Evolutionary conservation across 257 asterid species (phyloP), one percentile per base, ranked within the genome.

Genomic region (Solanum neorickii): DNA sequence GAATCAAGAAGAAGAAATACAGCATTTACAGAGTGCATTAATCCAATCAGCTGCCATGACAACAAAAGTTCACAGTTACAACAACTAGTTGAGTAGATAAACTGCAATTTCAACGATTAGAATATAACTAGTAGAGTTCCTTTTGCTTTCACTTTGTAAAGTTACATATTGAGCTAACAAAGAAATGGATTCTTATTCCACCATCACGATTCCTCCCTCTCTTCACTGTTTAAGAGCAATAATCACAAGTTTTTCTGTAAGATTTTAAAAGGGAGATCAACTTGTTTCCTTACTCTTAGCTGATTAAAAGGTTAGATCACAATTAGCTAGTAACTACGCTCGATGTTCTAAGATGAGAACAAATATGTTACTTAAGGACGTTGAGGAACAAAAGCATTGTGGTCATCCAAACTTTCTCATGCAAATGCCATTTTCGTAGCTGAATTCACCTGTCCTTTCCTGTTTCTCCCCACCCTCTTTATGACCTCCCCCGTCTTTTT

Each of bases 21-120:
- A 25, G 97, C 98, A 91, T 96, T 96, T n/a, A 94, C 94, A 62
- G 99, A 95, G 70, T 96, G 98, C 98, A 95, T 96, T 89, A 86
- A 88, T 75, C 93, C 98, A 31, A 96, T 92, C 89, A 96, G 89
- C 98, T 95, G 96, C 89, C 86, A 87, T 16, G 41, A 3, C 9
- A 18, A 84, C 70, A 46, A 77, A 37, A 83, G 31, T 31, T 35
- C 29, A 78, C 29, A 11, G 86, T 83, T 59, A 86, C 87, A 21
- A 69, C n/a, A 49, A 74, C 5, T 23, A n/a, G n/a, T 27, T 27
- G 70, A 46, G 49, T 27, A 72, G 37, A 21, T 59, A 16, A 56
- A 70, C 35, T 21, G 52, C 66, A 66, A 49, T 49, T 39, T 75
- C 5, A 2, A 27, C 6, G 25, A 12, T 39, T 56, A 20, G 65